Percentiles rank a stretch among this genome's conserved stretches.
phyloP scores from a whole-genome alignment of 805 yeast genomes.

The Candida anglica region DNA sequence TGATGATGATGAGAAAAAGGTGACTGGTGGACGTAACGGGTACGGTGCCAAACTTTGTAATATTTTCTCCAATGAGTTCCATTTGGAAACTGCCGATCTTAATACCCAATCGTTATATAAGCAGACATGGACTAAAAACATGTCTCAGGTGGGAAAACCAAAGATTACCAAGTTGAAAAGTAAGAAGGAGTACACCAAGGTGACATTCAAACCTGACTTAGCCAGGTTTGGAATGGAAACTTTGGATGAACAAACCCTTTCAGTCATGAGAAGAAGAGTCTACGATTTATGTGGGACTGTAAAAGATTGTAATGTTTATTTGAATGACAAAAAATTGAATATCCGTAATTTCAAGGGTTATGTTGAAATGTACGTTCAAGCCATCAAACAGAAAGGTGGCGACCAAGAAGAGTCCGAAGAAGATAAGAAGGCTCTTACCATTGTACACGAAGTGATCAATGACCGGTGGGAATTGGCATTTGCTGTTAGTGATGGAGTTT shows the following conservation, averaged over 20 bases:
- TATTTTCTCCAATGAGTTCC: constrained; percentile 85
- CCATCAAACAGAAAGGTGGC: constrained; percentile 54
- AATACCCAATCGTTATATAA: constrained; percentile 56
- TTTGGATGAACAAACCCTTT: constrained; percentile 76
- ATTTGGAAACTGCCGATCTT: constrained; percentile 84
- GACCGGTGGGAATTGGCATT: constrained; percentile 97
- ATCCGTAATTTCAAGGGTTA: constrained; percentile 78
- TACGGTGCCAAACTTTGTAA: constrained; percentile 97
- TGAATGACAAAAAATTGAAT: constrained; percentile 70
- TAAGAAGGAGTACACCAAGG: constrained; percentile 76
- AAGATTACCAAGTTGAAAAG: constrained; percentile 56
- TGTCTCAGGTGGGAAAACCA: constrained; percentile 76
- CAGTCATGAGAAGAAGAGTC: constrained; percentile 88
- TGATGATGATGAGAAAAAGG: constrained; percentile 92
- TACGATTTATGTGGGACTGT: constrained; percentile 95
- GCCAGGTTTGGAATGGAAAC: constrained; percentile 78
- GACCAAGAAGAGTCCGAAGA: constrained; percentile 25
- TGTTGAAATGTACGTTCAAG: constrained; percentile 83
- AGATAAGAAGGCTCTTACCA: constrained; percentile 32
- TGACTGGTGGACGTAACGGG: constrained; percentile 98
- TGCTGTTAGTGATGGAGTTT: constrained; percentile 84
- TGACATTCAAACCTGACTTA: constrained; percentile 86
- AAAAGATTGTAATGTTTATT: constrained; percentile 68
- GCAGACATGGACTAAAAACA: constrained; percentile 86
- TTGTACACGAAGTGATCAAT: constrained; percentile 75